Evolutionary conservation across 75 land plant genomes (phyloP), one percentile per base, ranked within the genome.

Genomic region (Gnetum montanum): DNA sequence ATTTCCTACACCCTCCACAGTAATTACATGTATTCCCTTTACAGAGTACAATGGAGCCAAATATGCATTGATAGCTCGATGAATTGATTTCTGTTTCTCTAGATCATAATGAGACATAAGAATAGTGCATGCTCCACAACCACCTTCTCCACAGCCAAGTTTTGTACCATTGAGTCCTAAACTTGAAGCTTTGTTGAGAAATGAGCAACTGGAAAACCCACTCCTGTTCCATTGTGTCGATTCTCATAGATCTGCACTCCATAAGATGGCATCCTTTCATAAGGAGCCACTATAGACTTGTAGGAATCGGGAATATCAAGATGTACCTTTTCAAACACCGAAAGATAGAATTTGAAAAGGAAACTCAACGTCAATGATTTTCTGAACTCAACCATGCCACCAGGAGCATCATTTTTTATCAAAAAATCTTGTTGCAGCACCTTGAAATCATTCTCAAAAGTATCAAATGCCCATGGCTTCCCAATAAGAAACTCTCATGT

Each of bases 361-460:
- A 95, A 95, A 52, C 97, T 90, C 15, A 76, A 28, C 7, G 82
- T 81, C 31, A 95, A 67, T 0, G 97, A 95, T 49, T 46, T 71
- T 15, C 93, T 76, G 33, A 90, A 95, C 62, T 95, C 93, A 20
- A 80, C 77, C 97, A 90, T 95, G 20, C 99, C 99, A 20, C 97
- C 97, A 18, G 99, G 99, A 8, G 99, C 97, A 77, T 84, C 55
- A 33, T 81, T 82, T 54, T 77, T 60, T 37, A 90, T 76, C 24
- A 55, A 28, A 47, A 95, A 69, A 34, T 90, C 93, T 12, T 72
- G 61, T 58, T 72, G 66, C 47, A 95, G 51, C 8, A 63, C 29
- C 22, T 58, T 29, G 35, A 91, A 64, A 41, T 81, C 73, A 68
- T 40, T 30, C 25, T 77, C 50, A 38, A 90, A 41, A 10, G 86